These are phyloP conservation scores for Neopestalotiopsis sp. DNA, from an alignment of 2,329 filamentous ascomycete genomes.

Conservation along the genomic window DNA sequence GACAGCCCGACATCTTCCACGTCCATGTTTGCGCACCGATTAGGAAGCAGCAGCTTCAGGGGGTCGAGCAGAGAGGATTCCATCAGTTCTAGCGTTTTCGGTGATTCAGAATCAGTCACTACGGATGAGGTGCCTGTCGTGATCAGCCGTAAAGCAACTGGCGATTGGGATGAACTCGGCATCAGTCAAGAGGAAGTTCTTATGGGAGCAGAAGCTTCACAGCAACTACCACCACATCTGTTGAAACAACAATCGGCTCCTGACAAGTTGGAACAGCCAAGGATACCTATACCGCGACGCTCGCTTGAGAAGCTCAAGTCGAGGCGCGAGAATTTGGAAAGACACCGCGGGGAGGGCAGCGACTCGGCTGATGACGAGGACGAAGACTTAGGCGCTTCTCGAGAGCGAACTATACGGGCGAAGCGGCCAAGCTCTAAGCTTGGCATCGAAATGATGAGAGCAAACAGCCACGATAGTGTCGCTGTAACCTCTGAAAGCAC, in stretches of 20 bases:
- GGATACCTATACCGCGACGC: conserved; percentile 57
- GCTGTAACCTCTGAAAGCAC: conserved; percentile 55
- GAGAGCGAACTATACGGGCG: conserved; percentile 47
- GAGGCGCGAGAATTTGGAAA: conserved; percentile 78
- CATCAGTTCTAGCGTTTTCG: conserved; percentile 85
- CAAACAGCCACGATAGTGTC: conserved; percentile 89
- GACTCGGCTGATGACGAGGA: conserved; percentile 96
- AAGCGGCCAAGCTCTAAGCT: conserved; percentile 84
- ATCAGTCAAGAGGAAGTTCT: conserved; percentile 69
- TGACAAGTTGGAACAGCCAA: conserved; percentile 58
- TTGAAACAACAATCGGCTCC: conserved; percentile 70
- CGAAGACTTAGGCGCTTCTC: conserved; percentile 75
- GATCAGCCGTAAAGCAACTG: conserved; percentile 73
- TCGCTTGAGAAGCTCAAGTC: conserved; percentile 76
- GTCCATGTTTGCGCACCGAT: conserved; percentile 69
- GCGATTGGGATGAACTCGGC: conserved; percentile 83
- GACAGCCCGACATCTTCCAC: conserved; percentile 86
- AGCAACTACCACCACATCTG: conserved; percentile 56
- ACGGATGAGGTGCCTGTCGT: conserved; percentile 80
- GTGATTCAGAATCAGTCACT: conserved; percentile 79
- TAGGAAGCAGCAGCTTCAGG: conserved; percentile 73
- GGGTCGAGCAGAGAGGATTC: conserved; percentile 87
- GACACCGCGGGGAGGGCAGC: conserved; percentile 70
- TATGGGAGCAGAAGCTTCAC: conserved; percentile 37
- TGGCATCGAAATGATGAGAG: conserved; percentile 96